Conservation (phyloP, 176 grass and related monocot genomes). For the Avena sativa region DNA sequence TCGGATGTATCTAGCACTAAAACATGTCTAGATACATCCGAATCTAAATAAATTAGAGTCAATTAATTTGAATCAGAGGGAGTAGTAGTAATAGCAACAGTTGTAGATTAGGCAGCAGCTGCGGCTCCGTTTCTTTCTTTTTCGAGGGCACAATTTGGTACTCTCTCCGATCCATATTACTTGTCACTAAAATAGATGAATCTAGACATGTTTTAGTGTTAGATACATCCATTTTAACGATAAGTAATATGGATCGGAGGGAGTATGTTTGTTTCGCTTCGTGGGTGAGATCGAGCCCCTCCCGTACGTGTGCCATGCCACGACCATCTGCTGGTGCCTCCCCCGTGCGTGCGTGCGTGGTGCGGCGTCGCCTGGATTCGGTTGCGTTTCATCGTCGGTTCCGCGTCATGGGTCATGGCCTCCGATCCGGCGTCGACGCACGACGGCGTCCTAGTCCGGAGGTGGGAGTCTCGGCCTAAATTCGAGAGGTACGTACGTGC, state of each 20-base stretch:
- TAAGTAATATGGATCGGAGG: too few species aligned
- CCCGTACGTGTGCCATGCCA: background rate
- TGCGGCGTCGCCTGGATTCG: background rate
- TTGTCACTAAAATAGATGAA: too few species aligned
- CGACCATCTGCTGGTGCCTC: too few species aligned
- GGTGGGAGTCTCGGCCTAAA: background rate
- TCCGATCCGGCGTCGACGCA: background rate
- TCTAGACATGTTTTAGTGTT: too few species aligned
- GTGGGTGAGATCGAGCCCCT: background rate
- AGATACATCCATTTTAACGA: too few species aligned
- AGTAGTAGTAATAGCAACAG: too few species aligned
- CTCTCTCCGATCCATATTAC: too few species aligned
- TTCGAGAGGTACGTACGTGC: background rate
- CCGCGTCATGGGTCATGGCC: background rate
- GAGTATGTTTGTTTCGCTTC: background rate
- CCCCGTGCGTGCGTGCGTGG: conserved; percentile 14
- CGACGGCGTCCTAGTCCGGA: background rate
- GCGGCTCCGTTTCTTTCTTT: background rate
- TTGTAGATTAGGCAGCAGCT: background rate
- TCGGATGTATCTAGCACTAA: too few species aligned
- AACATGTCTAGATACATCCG: too few species aligned
- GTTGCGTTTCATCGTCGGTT: conserved; percentile 6
- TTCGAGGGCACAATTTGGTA: background rate
- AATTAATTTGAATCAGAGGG: too few species aligned
- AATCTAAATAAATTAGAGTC: too few species aligned